Conservation (phyloP, 2,329 filamentous ascomycete genomes). For the Sclerotinia glacialis region DNA sequence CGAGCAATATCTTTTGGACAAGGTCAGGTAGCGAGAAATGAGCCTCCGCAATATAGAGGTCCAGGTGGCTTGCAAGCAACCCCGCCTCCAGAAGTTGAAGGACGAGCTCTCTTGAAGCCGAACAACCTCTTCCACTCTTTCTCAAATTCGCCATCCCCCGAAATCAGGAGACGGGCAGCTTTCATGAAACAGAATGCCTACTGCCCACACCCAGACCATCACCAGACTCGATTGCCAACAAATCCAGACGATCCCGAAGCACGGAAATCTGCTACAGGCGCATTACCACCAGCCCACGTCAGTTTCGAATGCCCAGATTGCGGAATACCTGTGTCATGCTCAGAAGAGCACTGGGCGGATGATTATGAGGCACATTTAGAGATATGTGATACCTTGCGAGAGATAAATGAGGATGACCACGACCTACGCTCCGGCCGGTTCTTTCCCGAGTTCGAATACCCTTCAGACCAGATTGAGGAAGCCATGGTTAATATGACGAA, state of each 20-base stretch:
- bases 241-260: slow-evolving; percentile 63
- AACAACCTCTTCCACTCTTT: slow-evolving; percentile 94
- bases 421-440: slow-evolving; percentile 85
- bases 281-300: slow-evolving; percentile 73
- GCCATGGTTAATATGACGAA: slow-evolving; percentile 95
- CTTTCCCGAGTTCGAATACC: slow-evolving; percentile 93
- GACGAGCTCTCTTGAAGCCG: slow-evolving; percentile 42
- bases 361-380: slow-evolving; percentile 92
- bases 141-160: slow-evolving; percentile 80
- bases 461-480: slow-evolving; percentile 85
- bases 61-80: slow-evolving; percentile 31
- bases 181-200: slow-evolving; percentile 92
- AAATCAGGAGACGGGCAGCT: slow-evolving; percentile 81
- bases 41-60: slow-evolving; percentile 30
- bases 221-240: slow-evolving; percentile 66
- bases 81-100: slow-evolving; percentile 29
- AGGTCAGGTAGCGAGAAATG: slow-evolving; percentile 34
- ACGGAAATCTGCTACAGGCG: slow-evolving; percentile 53
- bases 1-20: slow-evolving; percentile 29
- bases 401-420: slow-evolving; percentile 98
- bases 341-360: slow-evolving; percentile 90
- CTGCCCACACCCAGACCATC: slow-evolving; percentile 88
- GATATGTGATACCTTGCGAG: slow-evolving; percentile 83
- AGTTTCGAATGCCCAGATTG: slow-evolving; percentile 96
- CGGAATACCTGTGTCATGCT: slow-evolving; percentile 90